Evolutionary conservation across 139 green algal species (phyloP), one percentile per base, ranked within the genome.

Genomic region (Asterochloris erici): DNA sequence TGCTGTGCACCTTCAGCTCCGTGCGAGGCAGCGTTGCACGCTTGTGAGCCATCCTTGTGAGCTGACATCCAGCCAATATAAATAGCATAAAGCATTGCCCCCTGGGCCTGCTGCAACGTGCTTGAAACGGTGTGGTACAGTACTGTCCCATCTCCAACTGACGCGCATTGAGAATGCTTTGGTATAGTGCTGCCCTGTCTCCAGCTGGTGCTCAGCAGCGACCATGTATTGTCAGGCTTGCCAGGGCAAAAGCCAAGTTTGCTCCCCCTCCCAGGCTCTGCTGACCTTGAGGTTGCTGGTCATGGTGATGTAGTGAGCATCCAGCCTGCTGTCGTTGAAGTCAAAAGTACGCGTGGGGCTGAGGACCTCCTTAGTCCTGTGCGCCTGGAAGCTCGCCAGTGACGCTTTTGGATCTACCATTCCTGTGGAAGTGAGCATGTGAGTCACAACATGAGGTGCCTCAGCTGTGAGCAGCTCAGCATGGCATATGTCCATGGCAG

Each of bases 271-370:
- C 12, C 12, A 38, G 12, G 64, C 10, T 26, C 13, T 47, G 10
- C 85, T 38, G 28, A 90, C 87, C 86, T 92, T 79, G 12, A 91
- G 64, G 79, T 91, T 91, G 63, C 84, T 85, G 16, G 90, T 94
- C 61, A 74, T 81, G 54, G 89, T 85, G 61, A 92, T 73, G 81
- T 94, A 92, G 85, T 91, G 85, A 6, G 91, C 87, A 47, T 90
- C 84, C 27, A 86, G 84, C 14, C 63, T 79, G 11, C 77, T 87
- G 74, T 91, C 89, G n/a, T 87, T 84, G 78, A 92, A 92, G 75
- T 91, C 88, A 54, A 90, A 88, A 0, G 87, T 85, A 66, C 74
- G 79, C 17, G 90, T 88, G 9, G 90, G 91, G 61, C 88, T 83
- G 29, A 93, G 85, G 63, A 90, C 83, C 82, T 93, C 89, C 62